phyloP scores from a whole-genome alignment of 2,329 filamentous ascomycete species.

The Parastagonospora nodorum region DNA sequence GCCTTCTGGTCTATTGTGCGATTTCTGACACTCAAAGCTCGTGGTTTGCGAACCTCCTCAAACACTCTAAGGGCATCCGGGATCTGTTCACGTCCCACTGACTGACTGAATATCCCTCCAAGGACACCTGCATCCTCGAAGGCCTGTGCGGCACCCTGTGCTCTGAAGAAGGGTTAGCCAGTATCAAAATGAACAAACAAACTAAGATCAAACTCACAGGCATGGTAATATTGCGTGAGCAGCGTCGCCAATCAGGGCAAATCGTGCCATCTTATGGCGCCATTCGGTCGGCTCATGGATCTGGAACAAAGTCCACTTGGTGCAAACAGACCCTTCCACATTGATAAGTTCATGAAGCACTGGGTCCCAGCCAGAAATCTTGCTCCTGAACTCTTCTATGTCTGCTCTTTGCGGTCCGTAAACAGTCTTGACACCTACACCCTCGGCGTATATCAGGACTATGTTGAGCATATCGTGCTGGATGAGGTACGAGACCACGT shows the following conservation, averaged over 20 bases:
- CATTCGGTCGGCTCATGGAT: background rate
- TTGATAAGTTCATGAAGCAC: conserved; percentile 1
- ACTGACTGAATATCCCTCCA: conserved; percentile 1
- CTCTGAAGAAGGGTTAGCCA: background rate
- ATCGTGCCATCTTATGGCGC: background rate
- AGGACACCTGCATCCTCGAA: conserved; percentile 1
- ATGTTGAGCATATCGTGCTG: conserved; percentile 1
- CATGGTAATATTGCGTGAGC: conserved; percentile 1
- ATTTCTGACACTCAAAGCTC: background rate
- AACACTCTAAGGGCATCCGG: conserved; percentile 1
- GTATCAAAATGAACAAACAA: background rate
- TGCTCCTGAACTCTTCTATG: conserved; percentile 1
- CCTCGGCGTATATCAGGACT: background rate
- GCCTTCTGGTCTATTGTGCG: background rate
- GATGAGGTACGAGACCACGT: conserved; percentile 1
- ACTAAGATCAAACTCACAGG: background rate
- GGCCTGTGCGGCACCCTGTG: conserved; percentile 1
- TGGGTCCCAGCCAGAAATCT: conserved; percentile 1
- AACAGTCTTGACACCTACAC: background rate
- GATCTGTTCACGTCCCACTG: background rate
- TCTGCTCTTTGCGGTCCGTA: background rate
- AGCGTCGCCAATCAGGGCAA: background rate
- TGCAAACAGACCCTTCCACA: conserved; percentile 1
- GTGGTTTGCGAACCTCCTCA: conserved; percentile 1
- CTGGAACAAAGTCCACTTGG: conserved; percentile 1